Conservation (phyloP, 2,329 filamentous ascomycete species). For the Cladosporium austrohemisphaericum region DNA sequence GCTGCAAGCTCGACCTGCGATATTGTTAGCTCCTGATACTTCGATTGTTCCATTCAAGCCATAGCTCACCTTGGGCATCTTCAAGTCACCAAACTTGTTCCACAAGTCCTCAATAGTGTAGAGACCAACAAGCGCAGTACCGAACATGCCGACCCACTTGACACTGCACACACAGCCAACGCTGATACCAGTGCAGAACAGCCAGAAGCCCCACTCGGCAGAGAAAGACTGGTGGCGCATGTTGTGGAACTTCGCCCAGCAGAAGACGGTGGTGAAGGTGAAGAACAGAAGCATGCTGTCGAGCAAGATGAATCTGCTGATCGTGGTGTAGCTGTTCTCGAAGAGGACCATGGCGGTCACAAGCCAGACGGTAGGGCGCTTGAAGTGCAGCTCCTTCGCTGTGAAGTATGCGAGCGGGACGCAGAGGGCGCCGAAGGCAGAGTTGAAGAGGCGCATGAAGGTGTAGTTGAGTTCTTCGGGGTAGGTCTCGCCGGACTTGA, state of each 20-base stretch:
- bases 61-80: constrained; percentile 72
- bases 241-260: constrained; percentile 95
- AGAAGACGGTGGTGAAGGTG: constrained; percentile 94
- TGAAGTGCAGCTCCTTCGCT: constrained; percentile 83
- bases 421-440: constrained; percentile 86
- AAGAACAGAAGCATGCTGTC: constrained; percentile 99
- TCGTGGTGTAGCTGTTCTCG: constrained; percentile 99
- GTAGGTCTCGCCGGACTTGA: constrained; percentile 97
- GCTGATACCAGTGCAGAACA: constrained; percentile 87
- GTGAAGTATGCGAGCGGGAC: constrained; percentile 95
- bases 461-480: constrained; percentile 92
- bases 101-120: constrained; percentile 97
- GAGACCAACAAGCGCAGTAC: constrained; percentile 87
- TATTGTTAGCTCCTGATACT: constrained; percentile 17
- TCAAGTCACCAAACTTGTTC: constrained; percentile 94
- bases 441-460: constrained; percentile 98
- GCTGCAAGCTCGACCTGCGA: constrained; percentile 61
- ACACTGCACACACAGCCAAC: constrained; percentile 98
- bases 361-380: constrained; percentile 85
- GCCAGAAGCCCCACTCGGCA: constrained; percentile 89
- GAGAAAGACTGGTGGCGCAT: constrained; percentile 83
- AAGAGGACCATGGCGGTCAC: constrained; percentile 95
- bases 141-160: constrained; percentile 96
- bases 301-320: constrained; percentile 95
- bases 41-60: neutral